These are phyloP conservation scores for Cryphonectria parasitica DNA, from an alignment of 2,329 filamentous ascomycete genomes.

Conservation along the genomic window DNA sequence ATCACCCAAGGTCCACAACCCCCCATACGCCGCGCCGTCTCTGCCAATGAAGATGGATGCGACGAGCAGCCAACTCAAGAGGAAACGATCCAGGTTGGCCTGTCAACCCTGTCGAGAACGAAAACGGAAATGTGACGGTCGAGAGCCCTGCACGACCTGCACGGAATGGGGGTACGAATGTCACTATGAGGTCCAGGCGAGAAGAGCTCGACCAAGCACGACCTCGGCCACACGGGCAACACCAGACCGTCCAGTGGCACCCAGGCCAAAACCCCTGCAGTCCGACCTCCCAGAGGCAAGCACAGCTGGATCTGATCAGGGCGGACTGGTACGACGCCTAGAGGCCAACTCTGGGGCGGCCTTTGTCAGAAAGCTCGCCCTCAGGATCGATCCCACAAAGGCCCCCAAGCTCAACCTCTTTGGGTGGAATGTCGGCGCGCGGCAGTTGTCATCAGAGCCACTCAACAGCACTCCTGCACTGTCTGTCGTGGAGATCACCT, in stretches of 20 bases:
- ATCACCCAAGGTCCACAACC: background rate
- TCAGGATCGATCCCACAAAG: constrained; percentile 56
- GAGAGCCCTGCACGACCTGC: constrained; percentile 56
- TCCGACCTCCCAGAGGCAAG: background rate
- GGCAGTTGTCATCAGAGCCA: constrained; percentile 35
- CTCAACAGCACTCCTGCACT: constrained; percentile 31
- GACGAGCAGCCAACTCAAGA: constrained; percentile 21
- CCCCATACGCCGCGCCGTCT: background rate
- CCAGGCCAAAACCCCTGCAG: background rate
- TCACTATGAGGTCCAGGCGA: constrained; percentile 44
- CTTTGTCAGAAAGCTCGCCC: constrained; percentile 56
- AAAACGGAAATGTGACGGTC: constrained; percentile 60
- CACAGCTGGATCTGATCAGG: constrained; percentile 30
- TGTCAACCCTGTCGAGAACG: constrained; percentile 57
- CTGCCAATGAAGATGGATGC: background rate
- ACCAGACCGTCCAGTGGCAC: background rate
- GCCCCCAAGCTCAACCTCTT: constrained; percentile 59
- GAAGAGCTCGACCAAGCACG: constrained; percentile 1
- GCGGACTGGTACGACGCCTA: constrained; percentile 45
- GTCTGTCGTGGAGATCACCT: constrained; percentile 51
- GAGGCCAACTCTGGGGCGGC: constrained; percentile 62
- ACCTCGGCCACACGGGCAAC: constrained; percentile 17
- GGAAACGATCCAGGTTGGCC: constrained; percentile 48
- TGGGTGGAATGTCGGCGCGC: constrained; percentile 54
- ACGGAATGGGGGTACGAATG: constrained; percentile 58